Percentiles rank a stretch among this genome's conserved stretches.
These are phyloP conservation scores for Mimosa bimucronata DNA, from an alignment of 306 rosid species.

Conservation along the genomic window DNA sequence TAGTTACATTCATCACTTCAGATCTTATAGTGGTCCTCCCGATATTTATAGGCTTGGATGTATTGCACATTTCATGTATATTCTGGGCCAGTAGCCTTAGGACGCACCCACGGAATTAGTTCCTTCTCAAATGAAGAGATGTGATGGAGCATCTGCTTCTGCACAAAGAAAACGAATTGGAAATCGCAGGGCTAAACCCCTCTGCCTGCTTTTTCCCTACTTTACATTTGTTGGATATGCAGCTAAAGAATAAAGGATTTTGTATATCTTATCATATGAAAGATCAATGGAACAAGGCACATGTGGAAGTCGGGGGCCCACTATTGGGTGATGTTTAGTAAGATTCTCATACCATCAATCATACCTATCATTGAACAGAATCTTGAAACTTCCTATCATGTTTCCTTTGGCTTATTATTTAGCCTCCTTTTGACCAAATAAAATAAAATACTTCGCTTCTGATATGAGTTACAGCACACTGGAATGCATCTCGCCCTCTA, in stretches of 20 bases:
- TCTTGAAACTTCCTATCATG: background rate
- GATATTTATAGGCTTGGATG: constrained; percentile 35
- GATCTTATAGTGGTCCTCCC: too few relatives aligned
- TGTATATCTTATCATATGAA: constrained; percentile 23
- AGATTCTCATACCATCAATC: constrained; percentile 24
- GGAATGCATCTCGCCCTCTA: background rate
- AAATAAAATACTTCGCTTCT: background rate
- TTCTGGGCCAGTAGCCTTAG: constrained; percentile 41
- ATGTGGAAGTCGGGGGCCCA: constrained; percentile 12
- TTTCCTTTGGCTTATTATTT: background rate
- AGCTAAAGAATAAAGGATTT: constrained; percentile 40
- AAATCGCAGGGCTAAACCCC: constrained; percentile 18
- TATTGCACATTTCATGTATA: constrained; percentile 32
- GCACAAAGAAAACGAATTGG: constrained; percentile 15
- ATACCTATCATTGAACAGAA: background rate
- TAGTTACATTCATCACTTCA: too few relatives aligned
- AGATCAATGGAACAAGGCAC: background rate
- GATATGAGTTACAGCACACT: background rate
- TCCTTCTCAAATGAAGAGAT: constrained; percentile 42
- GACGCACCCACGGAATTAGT: constrained; percentile 44
- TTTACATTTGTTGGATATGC: background rate
- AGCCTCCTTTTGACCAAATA: background rate
- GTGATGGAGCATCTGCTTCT: constrained; percentile 55
- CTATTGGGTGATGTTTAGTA: constrained; percentile 26
- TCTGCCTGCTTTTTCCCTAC: constrained; percentile 29